Evolutionary conservation across 139 green algal species (phyloP).

Genomic region (Chlamydomonas schloesseri): DNA sequence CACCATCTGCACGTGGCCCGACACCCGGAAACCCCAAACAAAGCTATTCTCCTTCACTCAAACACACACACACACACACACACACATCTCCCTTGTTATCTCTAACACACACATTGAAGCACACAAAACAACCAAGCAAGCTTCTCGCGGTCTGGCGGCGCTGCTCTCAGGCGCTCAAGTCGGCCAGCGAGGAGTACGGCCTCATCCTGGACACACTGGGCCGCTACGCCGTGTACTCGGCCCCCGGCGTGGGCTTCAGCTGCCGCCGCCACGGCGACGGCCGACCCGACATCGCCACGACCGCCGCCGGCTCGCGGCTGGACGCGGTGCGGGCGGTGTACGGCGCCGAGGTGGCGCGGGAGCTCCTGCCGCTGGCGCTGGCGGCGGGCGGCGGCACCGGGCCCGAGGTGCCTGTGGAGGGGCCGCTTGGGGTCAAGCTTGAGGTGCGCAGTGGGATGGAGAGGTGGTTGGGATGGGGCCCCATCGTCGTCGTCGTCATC

Average conservation of each 20-base stretch:
- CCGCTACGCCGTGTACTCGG: slow-evolving; percentile 81
- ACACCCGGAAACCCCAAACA: too few species aligned
- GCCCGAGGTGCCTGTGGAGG: slow-evolving; percentile 10
- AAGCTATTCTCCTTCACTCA: too few species aligned
- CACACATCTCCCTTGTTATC: too few species aligned
- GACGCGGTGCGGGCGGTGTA: slow-evolving; percentile 88
- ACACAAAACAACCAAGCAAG: too few species aligned
- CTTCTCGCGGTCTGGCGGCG: too few species aligned
- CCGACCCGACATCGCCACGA: slow-evolving; percentile 76
- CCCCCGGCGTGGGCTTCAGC: background rate
- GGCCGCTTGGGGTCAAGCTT: slow-evolving; percentile 25
- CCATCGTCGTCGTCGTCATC: too few species aligned
- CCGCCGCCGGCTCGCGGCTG: slow-evolving; percentile 31
- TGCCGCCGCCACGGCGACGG: slow-evolving; percentile 76
- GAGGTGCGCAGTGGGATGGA: slow-evolving; percentile 28
- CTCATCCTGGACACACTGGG: slow-evolving; percentile 87
- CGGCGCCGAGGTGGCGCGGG: slow-evolving; percentile 77
- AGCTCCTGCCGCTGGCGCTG: slow-evolving; percentile 73
- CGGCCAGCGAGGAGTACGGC: slow-evolving; percentile 86
- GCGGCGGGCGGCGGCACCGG: slow-evolving; percentile 23
- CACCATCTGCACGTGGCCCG: too few species aligned
- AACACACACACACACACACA: too few species aligned
- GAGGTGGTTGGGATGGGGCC: too few species aligned
- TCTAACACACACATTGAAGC: too few species aligned
- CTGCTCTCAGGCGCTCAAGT: slow-evolving; percentile 78